A percentile compares a stretch with the other conserved stretches of the same genome.
Conservation (phyloP, 2,329 filamentous ascomycete species). For the Ophiostoma ulmi region DNA sequence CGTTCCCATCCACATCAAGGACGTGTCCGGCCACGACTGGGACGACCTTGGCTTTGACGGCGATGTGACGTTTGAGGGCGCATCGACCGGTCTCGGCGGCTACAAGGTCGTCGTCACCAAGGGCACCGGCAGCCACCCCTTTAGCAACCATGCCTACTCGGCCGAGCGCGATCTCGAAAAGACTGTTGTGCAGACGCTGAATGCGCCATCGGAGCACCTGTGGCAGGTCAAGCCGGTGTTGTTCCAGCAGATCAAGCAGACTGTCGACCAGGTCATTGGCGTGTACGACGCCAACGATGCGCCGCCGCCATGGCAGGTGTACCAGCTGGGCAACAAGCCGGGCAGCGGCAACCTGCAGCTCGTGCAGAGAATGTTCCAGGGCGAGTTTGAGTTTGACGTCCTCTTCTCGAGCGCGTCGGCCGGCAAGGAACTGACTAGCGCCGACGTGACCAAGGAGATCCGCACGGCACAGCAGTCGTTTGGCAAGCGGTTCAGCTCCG, state of each 20-base stretch:
- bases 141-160: slow-evolving; percentile 64
- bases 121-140: slow-evolving; percentile 57
- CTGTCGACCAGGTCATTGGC: slow-evolving; percentile 47
- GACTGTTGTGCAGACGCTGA: slow-evolving; percentile 69
- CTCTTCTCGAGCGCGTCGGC: slow-evolving; percentile 78
- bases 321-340: slow-evolving; percentile 67
- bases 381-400: slow-evolving; percentile 87
- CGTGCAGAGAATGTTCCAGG: slow-evolving; percentile 86
- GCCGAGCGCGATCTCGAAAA: slow-evolving; percentile 66
- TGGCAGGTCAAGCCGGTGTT: slow-evolving; percentile 72
- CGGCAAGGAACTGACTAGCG: slow-evolving; percentile 48
- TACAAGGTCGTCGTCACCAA: slow-evolving; percentile 75
- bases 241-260: slow-evolving; percentile 50
- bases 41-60: slow-evolving; percentile 43
- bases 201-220: slow-evolving; percentile 60
- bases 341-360: slow-evolving; percentile 75
- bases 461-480: slow-evolving; percentile 62
- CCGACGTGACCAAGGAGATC: slow-evolving; percentile 67
- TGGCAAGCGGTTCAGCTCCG: slow-evolving; percentile 64
- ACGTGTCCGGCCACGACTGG: slow-evolving; percentile 42
- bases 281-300: slow-evolving; percentile 54
- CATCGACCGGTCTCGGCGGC: slow-evolving; percentile 65
- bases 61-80: slow-evolving; percentile 66
- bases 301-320: slow-evolving; percentile 79
- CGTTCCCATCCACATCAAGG: slow-evolving; percentile 52